Percentiles rank a stretch among this genome's conserved stretches.
These are phyloP conservation scores for Phytophthora tentaculata DNA, from an alignment of 352 stramenopile genomes.

Conservation along the genomic window DNA sequence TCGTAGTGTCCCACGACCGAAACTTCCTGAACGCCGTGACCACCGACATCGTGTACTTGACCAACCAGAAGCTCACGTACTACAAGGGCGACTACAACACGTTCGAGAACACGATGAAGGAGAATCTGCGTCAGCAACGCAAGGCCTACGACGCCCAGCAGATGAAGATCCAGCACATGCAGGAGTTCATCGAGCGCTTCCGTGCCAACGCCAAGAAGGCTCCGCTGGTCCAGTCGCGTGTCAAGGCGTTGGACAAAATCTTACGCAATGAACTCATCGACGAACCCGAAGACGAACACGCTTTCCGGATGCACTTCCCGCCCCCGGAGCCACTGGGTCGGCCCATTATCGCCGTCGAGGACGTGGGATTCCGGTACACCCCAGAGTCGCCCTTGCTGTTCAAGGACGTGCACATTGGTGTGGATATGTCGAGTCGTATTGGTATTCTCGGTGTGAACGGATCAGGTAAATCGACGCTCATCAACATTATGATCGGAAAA, in stretches of 20 bases:
- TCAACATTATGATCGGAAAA: conserved; percentile 97
- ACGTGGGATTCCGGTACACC: conserved; percentile 80
- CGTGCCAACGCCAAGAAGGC: conserved; percentile 95
- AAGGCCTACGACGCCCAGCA: conserved; percentile 89
- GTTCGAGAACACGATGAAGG: conserved; percentile 94
- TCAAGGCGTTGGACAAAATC: conserved; percentile 94
- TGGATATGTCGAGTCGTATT: conserved; percentile 96
- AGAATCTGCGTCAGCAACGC: conserved; percentile 94
- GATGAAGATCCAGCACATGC: conserved; percentile 95
- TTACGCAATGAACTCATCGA: conserved; percentile 90
- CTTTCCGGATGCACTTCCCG: conserved; percentile 96
- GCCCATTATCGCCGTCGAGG: conserved; percentile 96
- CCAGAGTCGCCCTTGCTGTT: conserved; percentile 70
- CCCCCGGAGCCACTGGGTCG: conserved; percentile 94
- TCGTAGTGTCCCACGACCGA: conserved; percentile 96
- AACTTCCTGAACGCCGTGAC: conserved; percentile 97
- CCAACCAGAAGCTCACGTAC: conserved; percentile 92
- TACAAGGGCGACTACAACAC: conserved; percentile 97
- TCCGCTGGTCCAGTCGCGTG: conserved; percentile 95
- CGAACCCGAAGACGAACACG: conserved; percentile 92
- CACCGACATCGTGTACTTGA: conserved; percentile 96
- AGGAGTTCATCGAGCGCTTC: conserved; percentile 98
- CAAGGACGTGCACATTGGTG: conserved; percentile 95
- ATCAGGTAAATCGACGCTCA: conserved; percentile 95
- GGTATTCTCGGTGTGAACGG: conserved; percentile 94